Base-by-base conservation (phyloP, 176 grass and related monocot species). In the Tuctoria greenei region DNA sequence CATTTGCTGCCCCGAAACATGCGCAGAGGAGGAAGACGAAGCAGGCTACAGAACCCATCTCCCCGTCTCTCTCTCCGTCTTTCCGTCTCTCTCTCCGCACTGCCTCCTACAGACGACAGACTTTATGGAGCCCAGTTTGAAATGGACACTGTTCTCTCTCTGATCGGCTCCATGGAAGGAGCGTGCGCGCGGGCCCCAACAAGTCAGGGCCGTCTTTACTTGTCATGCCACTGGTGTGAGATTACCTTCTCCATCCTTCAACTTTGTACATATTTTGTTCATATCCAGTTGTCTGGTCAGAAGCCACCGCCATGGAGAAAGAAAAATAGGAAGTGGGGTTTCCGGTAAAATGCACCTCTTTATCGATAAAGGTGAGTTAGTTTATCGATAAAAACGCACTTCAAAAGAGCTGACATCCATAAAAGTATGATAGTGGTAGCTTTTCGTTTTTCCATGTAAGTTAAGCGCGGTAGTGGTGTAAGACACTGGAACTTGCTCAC, bases 91-190 rank as follows among this genome's bases (percentile, higher is more conserved):
- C 49, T 14, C 10, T 11, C 41, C 52, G 66, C 50, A 56, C 35
- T 66, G 59, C 61, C 44, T 47, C 50, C 67, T 42, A 60, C 66
- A 67, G 64, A 44, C 37, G 52, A 44, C 51, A 28, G 77, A 77
- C 10, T 83, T 51, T 49, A 85, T 80, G 79, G 80, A 85, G 84
- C 64, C 85, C 77, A 78, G 71, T 93, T 93, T 88, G 70, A 88
- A 93, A 85, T 61, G 41, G 52, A 13, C 39, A 65, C 63, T 67
- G 26, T 69, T 67, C 51, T 61, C 51, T 54, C 20, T 6, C 44
- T 62, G 71, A 73, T 55, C 34, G 39, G 38, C 47, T 18, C 63
- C 69, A 70, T 57, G 69, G 63, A 72, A 74, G 20, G 64, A 42
- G 57, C 63, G 86, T 88, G 80, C 80, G 44, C 36, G 7, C 20